phyloP scores from a whole-genome alignment of 441 rosid genomes.

The Euphorbia schlechtendalii region DNA sequence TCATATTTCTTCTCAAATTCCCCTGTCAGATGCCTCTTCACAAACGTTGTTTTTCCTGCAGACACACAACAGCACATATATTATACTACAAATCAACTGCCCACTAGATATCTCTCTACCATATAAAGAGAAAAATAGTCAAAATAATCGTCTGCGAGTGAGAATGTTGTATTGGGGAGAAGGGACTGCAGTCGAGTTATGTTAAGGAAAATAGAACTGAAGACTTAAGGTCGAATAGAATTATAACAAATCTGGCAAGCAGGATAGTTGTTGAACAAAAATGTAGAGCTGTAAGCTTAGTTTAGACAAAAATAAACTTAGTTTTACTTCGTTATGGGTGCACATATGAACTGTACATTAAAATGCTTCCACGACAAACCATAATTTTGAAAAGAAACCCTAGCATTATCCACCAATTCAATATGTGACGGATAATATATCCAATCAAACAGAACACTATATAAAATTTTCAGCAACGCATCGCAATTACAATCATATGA shows the following conservation, averaged over 20 bases:
- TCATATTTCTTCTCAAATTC: constrained; percentile 56
- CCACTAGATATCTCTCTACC: neutral
- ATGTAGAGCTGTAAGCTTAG: neutral
- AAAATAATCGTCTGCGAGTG: too few species aligned
- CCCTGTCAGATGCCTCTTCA: constrained; percentile 52
- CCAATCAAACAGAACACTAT: too few species aligned
- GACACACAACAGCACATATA: neutral
- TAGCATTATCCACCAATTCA: neutral
- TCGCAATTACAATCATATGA: neutral
- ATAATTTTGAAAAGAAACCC: neutral
- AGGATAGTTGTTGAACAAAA: too few species aligned
- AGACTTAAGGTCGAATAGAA: neutral
- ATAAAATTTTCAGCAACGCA: neutral
- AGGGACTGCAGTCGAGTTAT: neutral
- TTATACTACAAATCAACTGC: neutral
- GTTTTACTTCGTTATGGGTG: neutral
- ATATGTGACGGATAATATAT: too few species aligned
- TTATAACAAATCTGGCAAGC: neutral
- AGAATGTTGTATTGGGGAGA: neutral
- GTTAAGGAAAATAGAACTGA: neutral
- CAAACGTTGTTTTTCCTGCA: constrained; percentile 51
- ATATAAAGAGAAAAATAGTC: neutral
- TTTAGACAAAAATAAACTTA: neutral
- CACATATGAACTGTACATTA: too few species aligned
- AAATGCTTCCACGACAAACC: too few species aligned